A percentile compares a stretch with the other conserved stretches of the same genome.
Conservation (phyloP, 164 flowering plant genomes). For the Brasenia schreberi region DNA sequence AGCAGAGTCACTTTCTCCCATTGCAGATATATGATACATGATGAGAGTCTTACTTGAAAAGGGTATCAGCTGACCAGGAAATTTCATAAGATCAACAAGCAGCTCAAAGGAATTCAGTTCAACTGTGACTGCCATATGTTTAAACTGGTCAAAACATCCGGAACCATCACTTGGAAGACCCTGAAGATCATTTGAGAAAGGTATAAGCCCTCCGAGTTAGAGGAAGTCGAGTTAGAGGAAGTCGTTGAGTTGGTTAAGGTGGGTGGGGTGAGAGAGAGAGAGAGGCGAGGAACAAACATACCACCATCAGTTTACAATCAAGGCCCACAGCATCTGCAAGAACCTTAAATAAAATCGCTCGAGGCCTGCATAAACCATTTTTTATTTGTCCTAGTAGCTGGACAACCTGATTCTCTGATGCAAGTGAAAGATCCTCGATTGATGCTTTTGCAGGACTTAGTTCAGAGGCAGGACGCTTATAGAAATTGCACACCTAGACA, state of each 20-base stretch:
- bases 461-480: conserved; percentile 61
- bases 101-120: conserved; percentile 76
- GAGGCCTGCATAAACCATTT: conserved; percentile 83
- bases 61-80: conserved; percentile 90
- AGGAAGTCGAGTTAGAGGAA: neutral
- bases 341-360: conserved; percentile 92
- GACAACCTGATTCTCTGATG: conserved; percentile 43
- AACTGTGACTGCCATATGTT: conserved; percentile 88
- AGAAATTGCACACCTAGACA: conserved; percentile 74
- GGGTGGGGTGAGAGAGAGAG: neutral
- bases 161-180: conserved; percentile 74
- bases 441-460: conserved; percentile 65
- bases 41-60: conserved; percentile 69
- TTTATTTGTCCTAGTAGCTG: conserved; percentile 85
- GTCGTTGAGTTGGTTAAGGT: no score
- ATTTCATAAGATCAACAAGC: conserved; percentile 89
- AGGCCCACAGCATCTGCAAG: conserved; percentile 96
- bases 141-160: conserved; percentile 63
- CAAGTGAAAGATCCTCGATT: conserved; percentile 47
- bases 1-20: conserved; percentile 97
- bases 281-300: conserved; percentile 12
- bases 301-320: conserved; percentile 86
- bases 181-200: conserved; percentile 20
- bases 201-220: neutral
- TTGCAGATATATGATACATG: conserved; percentile 80